Evolutionary conservation across 768 basidiomycete genomes (phyloP), one percentile per base, ranked within the genome.

Genomic region (Tubosaeta sp.): DNA sequence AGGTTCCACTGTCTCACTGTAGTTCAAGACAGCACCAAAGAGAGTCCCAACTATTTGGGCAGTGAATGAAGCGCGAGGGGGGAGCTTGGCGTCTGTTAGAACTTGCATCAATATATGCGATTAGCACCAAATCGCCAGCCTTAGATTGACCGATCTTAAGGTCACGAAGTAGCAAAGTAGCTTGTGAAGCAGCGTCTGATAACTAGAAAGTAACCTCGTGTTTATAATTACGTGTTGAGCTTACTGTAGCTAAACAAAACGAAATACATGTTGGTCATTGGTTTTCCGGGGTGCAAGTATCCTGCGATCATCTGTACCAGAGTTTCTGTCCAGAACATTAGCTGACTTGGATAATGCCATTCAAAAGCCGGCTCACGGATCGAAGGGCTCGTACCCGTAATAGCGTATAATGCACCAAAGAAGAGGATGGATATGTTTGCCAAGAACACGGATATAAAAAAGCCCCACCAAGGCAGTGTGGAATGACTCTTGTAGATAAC

Each of bases 1-100:
- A 10, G n/a, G 16, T 12, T 13, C 17, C 3, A 11, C 7, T 27
- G 27, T 46, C 71, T 42, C 43, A 76, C 78, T 54, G 48, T 74
- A 80, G 61, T 76, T 78, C 44, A 79, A 60, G 48, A 77, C 57
- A 34, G 74, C 68, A 8, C 78, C 83, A 32, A 85, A 67, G 39
- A 86, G 65, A 6, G 82, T 79, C 1, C 85, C 83, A 43, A 76
- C 48, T 31, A 72, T 74, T 60, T 85, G 83, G 7, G 81, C 80
- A 17, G 76, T 72, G 65, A 86, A 85, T 3, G 84, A 80, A 32
- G 77, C 77, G 9, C 83, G 80, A 42, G 84, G 84, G 34, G 84
- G 81, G 38, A 86, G 74, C 68, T 85, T 85, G 22, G 76, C 54
- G 49, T 70, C 67, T 68, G 33, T 45, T 1, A 26, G n/a, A 5